Percentiles rank a stretch among this genome's conserved stretches.
These are phyloP conservation scores for Circinella umbellata DNA, from an alignment of 371 early-diverging fungal species.

Conservation along the genomic window DNA sequence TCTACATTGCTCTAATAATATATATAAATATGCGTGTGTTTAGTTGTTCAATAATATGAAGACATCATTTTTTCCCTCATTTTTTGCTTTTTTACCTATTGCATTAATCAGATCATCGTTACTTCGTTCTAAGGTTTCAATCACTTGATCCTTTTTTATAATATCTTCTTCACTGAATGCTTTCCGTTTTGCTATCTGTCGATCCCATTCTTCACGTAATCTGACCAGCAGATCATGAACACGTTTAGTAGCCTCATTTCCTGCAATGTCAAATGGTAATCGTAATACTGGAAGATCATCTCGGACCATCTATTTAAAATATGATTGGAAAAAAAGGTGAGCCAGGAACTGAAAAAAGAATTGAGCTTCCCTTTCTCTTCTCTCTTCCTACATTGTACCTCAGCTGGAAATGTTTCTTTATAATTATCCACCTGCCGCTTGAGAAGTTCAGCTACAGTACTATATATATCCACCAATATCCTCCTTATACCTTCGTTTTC, in stretches of 20 bases:
- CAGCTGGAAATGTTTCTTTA: constrained; percentile 18
- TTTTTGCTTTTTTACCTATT: constrained; percentile 17
- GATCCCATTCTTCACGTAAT: constrained; percentile 44
- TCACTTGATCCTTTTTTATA: constrained; percentile 30
- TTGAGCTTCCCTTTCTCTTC: neutral
- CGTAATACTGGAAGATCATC: constrained; percentile 24
- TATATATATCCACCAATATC: constrained; percentile 30
- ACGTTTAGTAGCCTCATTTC: constrained; percentile 30
- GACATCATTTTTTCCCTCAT: too few species aligned
- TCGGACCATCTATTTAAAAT: too few species aligned
- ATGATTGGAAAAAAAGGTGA: too few species aligned
- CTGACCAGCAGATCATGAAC: constrained; percentile 42
- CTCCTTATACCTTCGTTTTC: constrained; percentile 36
- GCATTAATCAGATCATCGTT: constrained; percentile 33
- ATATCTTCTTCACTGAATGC: constrained; percentile 40
- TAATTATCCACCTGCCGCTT: constrained; percentile 24
- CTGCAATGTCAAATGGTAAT: constrained; percentile 39
- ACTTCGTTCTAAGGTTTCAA: constrained; percentile 25
- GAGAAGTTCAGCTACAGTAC: constrained; percentile 16
- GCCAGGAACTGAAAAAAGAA: too few species aligned
- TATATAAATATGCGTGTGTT: too few species aligned
- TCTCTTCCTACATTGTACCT: neutral
- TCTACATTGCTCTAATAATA: constrained; percentile 19
- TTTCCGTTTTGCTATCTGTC: constrained; percentile 30
- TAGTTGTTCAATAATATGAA: too few species aligned